These are phyloP conservation scores for Phlebopus sp. DNA, from an alignment of 1,284 basidiomycete genomes.

Conservation along the genomic window DNA sequence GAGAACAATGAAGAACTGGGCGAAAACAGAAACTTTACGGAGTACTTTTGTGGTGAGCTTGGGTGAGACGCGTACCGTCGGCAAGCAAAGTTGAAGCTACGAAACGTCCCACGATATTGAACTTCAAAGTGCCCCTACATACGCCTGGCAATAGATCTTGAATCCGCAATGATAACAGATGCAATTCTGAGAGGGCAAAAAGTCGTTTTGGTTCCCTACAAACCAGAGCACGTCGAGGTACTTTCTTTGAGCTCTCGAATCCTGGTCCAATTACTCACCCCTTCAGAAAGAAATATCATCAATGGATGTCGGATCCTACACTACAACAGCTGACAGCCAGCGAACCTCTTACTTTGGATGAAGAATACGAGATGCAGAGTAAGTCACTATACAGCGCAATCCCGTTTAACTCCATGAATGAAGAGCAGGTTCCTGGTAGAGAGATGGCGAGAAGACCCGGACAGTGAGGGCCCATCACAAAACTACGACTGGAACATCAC, in stretches of 20 bases:
- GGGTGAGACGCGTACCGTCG: background rate
- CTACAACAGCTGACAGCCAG: constrained; percentile 83
- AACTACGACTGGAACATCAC: background rate
- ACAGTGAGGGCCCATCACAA: constrained; percentile 56
- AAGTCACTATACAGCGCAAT: constrained; percentile 25
- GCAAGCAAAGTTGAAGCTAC: too few relatives aligned
- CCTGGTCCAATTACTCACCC: background rate
- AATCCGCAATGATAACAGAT: constrained; percentile 17
- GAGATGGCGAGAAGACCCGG: constrained; percentile 85
- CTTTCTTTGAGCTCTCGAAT: background rate
- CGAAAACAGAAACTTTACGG: background rate
- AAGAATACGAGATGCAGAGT: constrained; percentile 95
- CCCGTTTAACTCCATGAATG: background rate
- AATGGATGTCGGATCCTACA: constrained; percentile 85
- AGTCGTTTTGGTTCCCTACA: constrained; percentile 75
- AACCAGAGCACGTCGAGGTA: constrained; percentile 62
- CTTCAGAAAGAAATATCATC: constrained; percentile 70
- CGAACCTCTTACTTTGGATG: constrained; percentile 77
- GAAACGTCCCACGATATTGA: background rate
- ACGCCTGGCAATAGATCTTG: too few relatives aligned
- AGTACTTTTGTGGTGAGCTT: background rate
- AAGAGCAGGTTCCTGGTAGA: constrained; percentile 38
- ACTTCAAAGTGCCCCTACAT: background rate
- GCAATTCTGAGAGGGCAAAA: constrained; percentile 56
- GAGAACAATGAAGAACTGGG: background rate